Conservation (phyloP, 805 yeast species). For the Ogataea siamensis region DNA sequence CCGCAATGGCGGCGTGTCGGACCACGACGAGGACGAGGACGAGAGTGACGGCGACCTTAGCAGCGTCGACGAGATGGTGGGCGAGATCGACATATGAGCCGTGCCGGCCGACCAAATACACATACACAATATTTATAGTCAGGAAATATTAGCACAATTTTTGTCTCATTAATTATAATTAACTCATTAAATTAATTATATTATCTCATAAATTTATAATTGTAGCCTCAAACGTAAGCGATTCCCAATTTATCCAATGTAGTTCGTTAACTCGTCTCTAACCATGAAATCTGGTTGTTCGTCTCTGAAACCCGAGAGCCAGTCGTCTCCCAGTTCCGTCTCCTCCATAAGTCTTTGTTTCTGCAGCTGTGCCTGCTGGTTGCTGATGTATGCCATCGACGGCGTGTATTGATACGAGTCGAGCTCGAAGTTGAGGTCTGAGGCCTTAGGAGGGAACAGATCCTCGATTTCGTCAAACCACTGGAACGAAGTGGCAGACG, state of each 20-base stretch:
- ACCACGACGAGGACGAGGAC: slow-evolving; percentile 27
- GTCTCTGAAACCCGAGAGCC: slow-evolving; percentile 13
- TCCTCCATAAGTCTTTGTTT: slow-evolving; percentile 13
- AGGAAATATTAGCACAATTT: too few relatives aligned
- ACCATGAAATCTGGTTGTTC: slow-evolving; percentile 8
- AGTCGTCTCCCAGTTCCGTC: slow-evolving; percentile 12
- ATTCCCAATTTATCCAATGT: slow-evolving; percentile 6
- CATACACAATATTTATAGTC: too few relatives aligned
- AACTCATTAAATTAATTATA: not conserved
- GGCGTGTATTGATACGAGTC: slow-evolving; percentile 18
- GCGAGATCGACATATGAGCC: slow-evolving; percentile 33
- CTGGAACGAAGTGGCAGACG: slow-evolving; percentile 15
- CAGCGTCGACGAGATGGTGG: slow-evolving; percentile 33
- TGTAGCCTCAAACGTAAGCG: slow-evolving; percentile 1
- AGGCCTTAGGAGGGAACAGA: slow-evolving; percentile 5
- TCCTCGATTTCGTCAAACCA: slow-evolving; percentile 19
- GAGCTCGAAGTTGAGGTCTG: slow-evolving; percentile 4
- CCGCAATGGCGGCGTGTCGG: slow-evolving; percentile 24
- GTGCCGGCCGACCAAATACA: too few relatives aligned
- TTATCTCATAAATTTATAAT: not conserved
- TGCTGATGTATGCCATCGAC: slow-evolving; percentile 17
- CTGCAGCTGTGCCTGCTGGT: slow-evolving; percentile 18
- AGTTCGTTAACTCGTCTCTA: slow-evolving; percentile 11
- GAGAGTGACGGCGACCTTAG: slow-evolving; percentile 29
- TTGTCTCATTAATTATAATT: not conserved